Conservation (phyloP, 805 yeast genomes). For the Yarrowia hollandica region DNA sequence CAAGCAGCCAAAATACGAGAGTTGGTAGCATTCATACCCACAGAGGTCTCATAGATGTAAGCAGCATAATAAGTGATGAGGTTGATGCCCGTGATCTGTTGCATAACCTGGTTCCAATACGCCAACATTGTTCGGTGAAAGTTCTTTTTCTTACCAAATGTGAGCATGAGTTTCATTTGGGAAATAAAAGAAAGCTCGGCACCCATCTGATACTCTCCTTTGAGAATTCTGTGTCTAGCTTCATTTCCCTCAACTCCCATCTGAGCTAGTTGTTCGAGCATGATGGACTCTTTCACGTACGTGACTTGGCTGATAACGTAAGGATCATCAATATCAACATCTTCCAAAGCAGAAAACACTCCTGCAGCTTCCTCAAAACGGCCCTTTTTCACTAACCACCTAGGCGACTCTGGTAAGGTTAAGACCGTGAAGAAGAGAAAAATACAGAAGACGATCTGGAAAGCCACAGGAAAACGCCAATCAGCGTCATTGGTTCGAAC, state of each 20-base stretch:
- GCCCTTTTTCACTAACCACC: conserved; percentile 74
- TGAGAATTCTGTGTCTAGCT: background rate
- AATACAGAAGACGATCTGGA: conserved; percentile 60
- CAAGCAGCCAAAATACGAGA: conserved; percentile 31
- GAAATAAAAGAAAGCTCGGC: background rate
- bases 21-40: conserved; percentile 47
- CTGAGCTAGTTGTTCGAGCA: background rate
- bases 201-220: background rate
- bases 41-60: conserved; percentile 66
- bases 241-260: background rate
- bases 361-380: conserved; percentile 40
- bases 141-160: conserved; percentile 12
- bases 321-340: background rate
- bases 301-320: background rate
- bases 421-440: conserved; percentile 60
- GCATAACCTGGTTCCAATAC: conserved; percentile 52
- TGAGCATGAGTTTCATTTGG: background rate
- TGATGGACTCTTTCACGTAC: background rate
- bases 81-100: conserved; percentile 88
- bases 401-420: conserved; percentile 79
- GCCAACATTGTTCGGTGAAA: conserved; percentile 37
- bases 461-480: conserved; percentile 79
- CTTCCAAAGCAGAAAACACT: conserved; percentile 37
- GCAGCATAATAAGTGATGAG: conserved; percentile 89
- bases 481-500: conserved; percentile 56